These are phyloP conservation scores for Cladophialophora bantiana DNA, from an alignment of 2,329 filamentous ascomycete species.

Conservation along the genomic window DNA sequence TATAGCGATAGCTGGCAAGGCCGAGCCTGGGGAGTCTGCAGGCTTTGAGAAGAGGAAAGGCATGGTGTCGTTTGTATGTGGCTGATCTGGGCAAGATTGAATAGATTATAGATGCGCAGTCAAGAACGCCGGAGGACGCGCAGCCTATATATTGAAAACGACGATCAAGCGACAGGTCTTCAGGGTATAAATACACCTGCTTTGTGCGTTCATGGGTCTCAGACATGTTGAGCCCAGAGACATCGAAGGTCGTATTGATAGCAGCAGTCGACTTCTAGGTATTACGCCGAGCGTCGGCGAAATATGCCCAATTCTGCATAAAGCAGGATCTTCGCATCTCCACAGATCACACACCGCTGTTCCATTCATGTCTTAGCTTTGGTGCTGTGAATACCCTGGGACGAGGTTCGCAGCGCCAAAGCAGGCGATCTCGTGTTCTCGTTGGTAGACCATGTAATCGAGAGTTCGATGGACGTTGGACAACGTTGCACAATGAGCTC, in stretches of 20 bases:
- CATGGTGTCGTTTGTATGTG: conserved; percentile 8
- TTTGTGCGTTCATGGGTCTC: background rate
- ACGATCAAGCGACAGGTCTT: background rate
- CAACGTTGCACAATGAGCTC: background rate
- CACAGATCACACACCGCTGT: background rate
- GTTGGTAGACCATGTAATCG: background rate
- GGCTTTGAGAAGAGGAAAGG: conserved; percentile 49
- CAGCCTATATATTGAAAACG: background rate
- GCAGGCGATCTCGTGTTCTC: background rate
- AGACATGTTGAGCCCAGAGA: background rate
- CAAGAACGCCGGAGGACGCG: background rate
- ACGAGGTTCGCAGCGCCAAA: background rate
- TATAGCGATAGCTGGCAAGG: conserved; percentile 56
- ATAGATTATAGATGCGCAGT: background rate
- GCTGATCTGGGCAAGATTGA: background rate
- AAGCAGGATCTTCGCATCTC: background rate
- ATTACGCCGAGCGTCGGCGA: conserved; percentile 3
- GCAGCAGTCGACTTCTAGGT: background rate
- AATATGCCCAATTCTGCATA: background rate
- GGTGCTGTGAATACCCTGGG: background rate
- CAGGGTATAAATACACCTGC: background rate
- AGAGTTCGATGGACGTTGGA: background rate
- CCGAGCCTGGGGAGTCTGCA: conserved; percentile 54
- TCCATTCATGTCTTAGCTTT: background rate
- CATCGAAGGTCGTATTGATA: background rate